Conservation (phyloP, 2,329 filamentous ascomycete genomes). For the Rugonectria rugulosa region DNA sequence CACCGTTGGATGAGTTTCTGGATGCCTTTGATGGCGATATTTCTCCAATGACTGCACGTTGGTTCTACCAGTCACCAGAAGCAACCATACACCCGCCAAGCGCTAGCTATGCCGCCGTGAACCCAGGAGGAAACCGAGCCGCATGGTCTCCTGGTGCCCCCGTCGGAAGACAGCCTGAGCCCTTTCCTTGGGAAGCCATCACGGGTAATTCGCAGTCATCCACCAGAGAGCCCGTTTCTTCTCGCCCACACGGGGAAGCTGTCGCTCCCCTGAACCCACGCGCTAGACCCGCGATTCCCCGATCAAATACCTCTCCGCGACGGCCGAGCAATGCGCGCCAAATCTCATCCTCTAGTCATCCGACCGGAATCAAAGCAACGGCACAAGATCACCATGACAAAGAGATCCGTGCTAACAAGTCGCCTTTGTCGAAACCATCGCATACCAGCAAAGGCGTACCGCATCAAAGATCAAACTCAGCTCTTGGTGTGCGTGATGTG, state of each 20-base stretch:
- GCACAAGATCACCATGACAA: too few species aligned
- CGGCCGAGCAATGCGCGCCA: too few species aligned
- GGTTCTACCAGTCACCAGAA: slow-evolving; percentile 33
- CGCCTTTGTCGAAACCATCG: slow-evolving; percentile 46
- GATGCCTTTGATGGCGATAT: slow-evolving; percentile 29
- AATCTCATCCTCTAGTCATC: too few species aligned
- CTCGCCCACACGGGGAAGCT: neutral
- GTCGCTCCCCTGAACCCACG: neutral
- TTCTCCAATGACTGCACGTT: slow-evolving; percentile 27
- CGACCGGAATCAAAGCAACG: too few species aligned
- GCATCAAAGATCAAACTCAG: slow-evolving; percentile 35
- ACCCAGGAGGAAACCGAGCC: too few species aligned
- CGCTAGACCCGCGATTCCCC: too few species aligned
- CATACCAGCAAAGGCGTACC: slow-evolving; percentile 43
- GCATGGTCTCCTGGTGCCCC: slow-evolving; percentile 25
- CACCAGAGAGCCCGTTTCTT: neutral
- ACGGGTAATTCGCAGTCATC: neutral
- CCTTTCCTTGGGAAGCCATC: slow-evolving; percentile 36
- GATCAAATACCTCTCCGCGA: too few species aligned
- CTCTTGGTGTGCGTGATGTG: slow-evolving; percentile 5
- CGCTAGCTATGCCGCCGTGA: too few species aligned
- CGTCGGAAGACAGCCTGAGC: slow-evolving; percentile 29
- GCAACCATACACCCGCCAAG: slow-evolving; percentile 26
- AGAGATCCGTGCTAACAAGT: too few species aligned
- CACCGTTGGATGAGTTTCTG: slow-evolving; percentile 10